These are phyloP conservation scores for Iris macrosiphon DNA, from an alignment of 106 monocot genomes.

Conservation along the genomic window DNA sequence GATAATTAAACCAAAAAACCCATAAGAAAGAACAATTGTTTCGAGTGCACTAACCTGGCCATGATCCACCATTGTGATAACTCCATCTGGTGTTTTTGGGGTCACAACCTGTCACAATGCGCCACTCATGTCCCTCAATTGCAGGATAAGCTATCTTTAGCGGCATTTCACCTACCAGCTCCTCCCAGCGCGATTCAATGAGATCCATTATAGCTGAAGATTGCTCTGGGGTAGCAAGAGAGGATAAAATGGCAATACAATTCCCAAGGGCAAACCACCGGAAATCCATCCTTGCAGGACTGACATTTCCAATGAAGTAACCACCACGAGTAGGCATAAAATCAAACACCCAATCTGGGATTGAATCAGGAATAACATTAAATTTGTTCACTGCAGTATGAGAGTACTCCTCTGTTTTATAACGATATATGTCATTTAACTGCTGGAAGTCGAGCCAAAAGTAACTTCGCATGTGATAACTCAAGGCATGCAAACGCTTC, in stretches of 20 bases:
- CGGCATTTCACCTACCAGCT: slow-evolving; percentile 45
- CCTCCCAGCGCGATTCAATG: slow-evolving; percentile 38
- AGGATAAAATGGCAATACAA: slow-evolving; percentile 36
- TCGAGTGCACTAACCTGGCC: slow-evolving; percentile 28
- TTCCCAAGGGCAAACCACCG: slow-evolving; percentile 42
- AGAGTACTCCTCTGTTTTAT: slow-evolving; percentile 43
- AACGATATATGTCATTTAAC: slow-evolving; percentile 37
- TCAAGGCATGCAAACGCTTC: slow-evolving; percentile 34
- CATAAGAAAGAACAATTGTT: too few relatives aligned
- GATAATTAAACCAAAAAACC: too few relatives aligned
- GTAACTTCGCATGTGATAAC: slow-evolving; percentile 36
- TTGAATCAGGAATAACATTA: slow-evolving; percentile 37
- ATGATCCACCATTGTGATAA: slow-evolving; percentile 41
- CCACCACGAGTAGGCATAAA: slow-evolving; percentile 34
- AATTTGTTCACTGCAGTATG: slow-evolving; percentile 43
- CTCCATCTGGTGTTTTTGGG: slow-evolving; percentile 49
- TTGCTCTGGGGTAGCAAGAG: slow-evolving; percentile 31
- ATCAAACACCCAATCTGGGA: slow-evolving; percentile 45
- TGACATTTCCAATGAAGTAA: slow-evolving; percentile 44
- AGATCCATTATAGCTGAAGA: slow-evolving; percentile 40
- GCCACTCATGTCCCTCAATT: slow-evolving; percentile 35
- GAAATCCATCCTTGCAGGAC: slow-evolving; percentile 43
- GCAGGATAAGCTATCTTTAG: slow-evolving; percentile 34
- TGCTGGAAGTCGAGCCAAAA: slow-evolving; percentile 39
- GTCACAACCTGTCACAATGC: slow-evolving; percentile 34